These are phyloP conservation scores for Cephalotrichum gorgonifer DNA, from an alignment of 2,329 filamentous ascomycete genomes.

Conservation along the genomic window DNA sequence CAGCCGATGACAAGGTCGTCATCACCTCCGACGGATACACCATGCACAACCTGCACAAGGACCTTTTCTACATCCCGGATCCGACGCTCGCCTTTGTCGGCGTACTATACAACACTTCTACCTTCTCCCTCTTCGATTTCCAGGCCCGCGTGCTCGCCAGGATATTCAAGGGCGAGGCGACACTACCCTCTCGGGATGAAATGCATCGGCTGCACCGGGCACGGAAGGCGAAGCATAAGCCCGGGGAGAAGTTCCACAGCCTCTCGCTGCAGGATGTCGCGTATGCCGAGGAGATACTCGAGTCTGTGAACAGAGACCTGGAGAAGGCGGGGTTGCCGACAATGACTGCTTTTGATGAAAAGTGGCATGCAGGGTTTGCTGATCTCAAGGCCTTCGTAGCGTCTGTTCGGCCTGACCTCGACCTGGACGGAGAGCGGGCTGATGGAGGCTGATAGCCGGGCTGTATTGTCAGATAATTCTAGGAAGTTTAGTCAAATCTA, in stretches of 20 bases:
- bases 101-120: conserved; percentile 54
- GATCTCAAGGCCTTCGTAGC: conserved; percentile 2
- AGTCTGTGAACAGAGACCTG: conserved; percentile 3
- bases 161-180: conserved; percentile 46
- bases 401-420: conserved; percentile 1
- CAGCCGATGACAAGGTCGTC: conserved; percentile 44
- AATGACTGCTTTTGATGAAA: not conserved
- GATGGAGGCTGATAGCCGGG: not conserved
- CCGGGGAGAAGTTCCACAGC: conserved; percentile 33
- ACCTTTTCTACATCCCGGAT: conserved; percentile 62
- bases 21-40: not conserved
- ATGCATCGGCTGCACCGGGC: conserved; percentile 62
- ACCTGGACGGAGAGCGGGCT: not conserved
- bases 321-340: not conserved
- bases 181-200: conserved; percentile 48
- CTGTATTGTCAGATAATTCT: too few relatives aligned
- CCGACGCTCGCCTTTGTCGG: conserved; percentile 54
- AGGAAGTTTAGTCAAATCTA: too few relatives aligned
- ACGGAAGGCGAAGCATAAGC: conserved; percentile 34
- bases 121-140: conserved; percentile 61
- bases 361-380: conserved; percentile 2
- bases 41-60: conserved; percentile 58
- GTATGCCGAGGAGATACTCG: conserved; percentile 3
- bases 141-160: conserved; percentile 53
- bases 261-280: conserved; percentile 15